Percentiles rank a stretch among this genome's conserved stretches.
These are phyloP conservation scores for Protostelium mycophagum DNA, from an alignment of 78 protist species.

Conservation along the genomic window DNA sequence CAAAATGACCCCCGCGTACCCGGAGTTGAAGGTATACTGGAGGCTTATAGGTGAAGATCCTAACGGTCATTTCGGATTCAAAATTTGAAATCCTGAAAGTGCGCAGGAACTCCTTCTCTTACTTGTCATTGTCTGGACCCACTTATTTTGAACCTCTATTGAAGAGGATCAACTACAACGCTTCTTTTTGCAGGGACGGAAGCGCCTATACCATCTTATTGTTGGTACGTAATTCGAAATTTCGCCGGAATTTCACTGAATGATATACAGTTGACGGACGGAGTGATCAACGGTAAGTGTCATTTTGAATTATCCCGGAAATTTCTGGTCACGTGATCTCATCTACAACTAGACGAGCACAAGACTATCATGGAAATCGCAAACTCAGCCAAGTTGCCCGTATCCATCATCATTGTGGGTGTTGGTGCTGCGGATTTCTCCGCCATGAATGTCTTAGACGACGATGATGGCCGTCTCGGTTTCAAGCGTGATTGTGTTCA, in stretches of 20 bases:
- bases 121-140: constrained; percentile 33
- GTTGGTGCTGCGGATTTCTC: constrained; percentile 78
- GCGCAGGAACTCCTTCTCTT: not conserved
- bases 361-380: constrained; percentile 9
- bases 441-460: constrained; percentile 76
- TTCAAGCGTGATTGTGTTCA: not conserved
- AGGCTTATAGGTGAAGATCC: not conserved
- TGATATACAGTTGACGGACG: constrained; percentile 49
- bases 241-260: no score
- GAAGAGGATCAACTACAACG: not conserved
- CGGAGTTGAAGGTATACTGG: not conserved
- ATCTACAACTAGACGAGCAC: not conserved
- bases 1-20: not conserved
- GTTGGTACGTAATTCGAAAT: constrained; percentile 38
- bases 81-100: no score
- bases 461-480: constrained; percentile 41
- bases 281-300: constrained; percentile 77
- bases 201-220: constrained; percentile 24
- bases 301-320: no score
- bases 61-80: not conserved
- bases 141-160: constrained; percentile 45
- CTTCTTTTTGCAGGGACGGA: not conserved
- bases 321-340: no score
- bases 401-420: constrained; percentile 77
- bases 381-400: constrained; percentile 21